Percentiles rank a stretch among this genome's conserved stretches.
These are phyloP conservation scores for Cruciata laevipes DNA, from an alignment of 257 asterid genomes.

Conservation along the genomic window DNA sequence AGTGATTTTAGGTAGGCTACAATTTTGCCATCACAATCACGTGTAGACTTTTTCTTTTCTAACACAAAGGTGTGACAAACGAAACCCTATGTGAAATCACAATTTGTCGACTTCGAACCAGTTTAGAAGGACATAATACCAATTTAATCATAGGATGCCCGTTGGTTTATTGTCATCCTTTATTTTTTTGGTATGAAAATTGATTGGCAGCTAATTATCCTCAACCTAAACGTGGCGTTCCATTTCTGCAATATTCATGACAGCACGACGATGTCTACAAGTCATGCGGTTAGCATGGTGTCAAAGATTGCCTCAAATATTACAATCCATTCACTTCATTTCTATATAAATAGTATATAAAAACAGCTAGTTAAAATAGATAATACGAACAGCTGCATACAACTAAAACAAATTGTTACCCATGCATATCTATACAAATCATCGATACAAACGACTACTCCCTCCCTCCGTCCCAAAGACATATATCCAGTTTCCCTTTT, in stretches of 20 bases:
- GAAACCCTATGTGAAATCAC: background rate
- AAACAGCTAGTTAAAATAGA: too few species aligned
- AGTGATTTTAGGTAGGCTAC: background rate
- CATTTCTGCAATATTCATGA: background rate
- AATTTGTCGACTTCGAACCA: background rate
- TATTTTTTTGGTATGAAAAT: background rate
- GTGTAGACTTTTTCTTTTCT: background rate
- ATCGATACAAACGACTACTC: too few species aligned
- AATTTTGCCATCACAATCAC: background rate
- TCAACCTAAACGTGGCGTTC: background rate
- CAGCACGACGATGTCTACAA: background rate
- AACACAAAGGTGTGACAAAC: background rate
- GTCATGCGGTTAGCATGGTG: background rate
- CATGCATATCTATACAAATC: too few species aligned
- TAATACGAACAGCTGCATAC: too few species aligned
- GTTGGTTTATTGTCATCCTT: slow-evolving; percentile 5
- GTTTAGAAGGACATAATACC: slow-evolving; percentile 4
- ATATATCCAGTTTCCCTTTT: too few species aligned
- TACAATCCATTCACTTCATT: background rate
- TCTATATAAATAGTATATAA: too few species aligned
- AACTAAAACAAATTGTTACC: too few species aligned
- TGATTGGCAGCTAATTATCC: slow-evolving; percentile 8
- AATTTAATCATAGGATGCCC: slow-evolving; percentile 8
- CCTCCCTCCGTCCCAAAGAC: too few species aligned
- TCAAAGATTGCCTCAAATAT: background rate